Base-by-base conservation (phyloP, 208 protist species). In the Novymonas esmeraldas region DNA sequence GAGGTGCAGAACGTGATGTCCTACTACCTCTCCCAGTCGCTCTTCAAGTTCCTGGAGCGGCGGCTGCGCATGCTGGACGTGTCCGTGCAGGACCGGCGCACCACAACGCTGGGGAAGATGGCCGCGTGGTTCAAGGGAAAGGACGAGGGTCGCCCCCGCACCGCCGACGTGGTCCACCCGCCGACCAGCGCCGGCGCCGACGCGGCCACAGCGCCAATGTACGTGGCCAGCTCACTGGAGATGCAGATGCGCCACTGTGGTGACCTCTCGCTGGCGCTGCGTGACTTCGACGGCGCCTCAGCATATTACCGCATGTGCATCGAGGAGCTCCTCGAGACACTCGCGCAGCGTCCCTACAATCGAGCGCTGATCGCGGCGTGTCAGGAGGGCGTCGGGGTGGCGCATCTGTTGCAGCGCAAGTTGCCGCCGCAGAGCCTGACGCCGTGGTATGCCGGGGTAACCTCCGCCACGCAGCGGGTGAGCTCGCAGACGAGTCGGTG, bases 231-330 rank as follows among this genome's bases (percentile, higher is more conserved):
- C 48, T 89, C 87, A 29, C 49, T 95, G 16, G 85, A 93, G 56
- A 89, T 95, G 87, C 87, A 90, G 70, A 93, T 92, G 87, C 87
- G 90, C 1, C 85, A 82, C 38, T 86, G 79, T 48, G 90, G 70
- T 18, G 90, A 95, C 52, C 61, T 93, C 52, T 83, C 74, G 36
- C 58, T 95, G 26, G 64, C 62, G 6, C 62, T 95, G 38, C 79
- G 78, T 31, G 87, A 95, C 65, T 92, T 82, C 61, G 76, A 84
- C 16, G 64, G 67, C 7, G 90, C 90, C 18, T 51, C 75, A 3
- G 67, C 60, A 45, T 93, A 86, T 66, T 93, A 88, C 66, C 80
- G 82, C 22, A 76, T 95, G 68, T 93, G 87, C 61, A 70, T 83
- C 31, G 81, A 92, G 34, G 90, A 95, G 73, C 70, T 88, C 26